phyloP scores from a whole-genome alignment of 2,329 filamentous ascomycete genomes.

The Trichoderma breve region DNA sequence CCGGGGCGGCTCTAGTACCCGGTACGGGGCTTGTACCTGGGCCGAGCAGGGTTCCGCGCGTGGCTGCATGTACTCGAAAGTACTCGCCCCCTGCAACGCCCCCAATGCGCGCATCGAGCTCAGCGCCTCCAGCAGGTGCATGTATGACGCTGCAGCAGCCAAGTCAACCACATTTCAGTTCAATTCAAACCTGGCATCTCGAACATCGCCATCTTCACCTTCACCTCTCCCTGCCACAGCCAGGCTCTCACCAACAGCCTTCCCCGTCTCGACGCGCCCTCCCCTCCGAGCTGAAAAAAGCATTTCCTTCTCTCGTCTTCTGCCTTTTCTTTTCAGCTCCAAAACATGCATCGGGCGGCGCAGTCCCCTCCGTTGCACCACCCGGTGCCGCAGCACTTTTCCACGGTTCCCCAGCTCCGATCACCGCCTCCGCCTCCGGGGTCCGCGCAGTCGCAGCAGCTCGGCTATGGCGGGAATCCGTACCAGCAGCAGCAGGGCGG shows the following conservation, averaged over 20 bases:
- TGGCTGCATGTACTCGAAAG: not conserved
- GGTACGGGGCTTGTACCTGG: not conserved
- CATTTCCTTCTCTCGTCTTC: conserved; percentile 21
- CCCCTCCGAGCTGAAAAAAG: conserved; percentile 19
- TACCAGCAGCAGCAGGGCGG: conserved; percentile 67
- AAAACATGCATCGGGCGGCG: conserved; percentile 75
- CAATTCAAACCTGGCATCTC: conserved; percentile 22
- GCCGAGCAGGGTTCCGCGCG: not conserved
- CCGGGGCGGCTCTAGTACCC: not conserved
- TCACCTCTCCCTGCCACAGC: not conserved
- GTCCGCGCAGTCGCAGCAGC: conserved; percentile 64
- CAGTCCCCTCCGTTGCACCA: conserved; percentile 94
- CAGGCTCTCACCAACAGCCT: not conserved
- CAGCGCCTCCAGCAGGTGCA: conserved; percentile 7
- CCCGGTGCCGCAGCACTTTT: conserved; percentile 96
- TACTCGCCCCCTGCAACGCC: not conserved
- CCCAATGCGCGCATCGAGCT: not conserved
- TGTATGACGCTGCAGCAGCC: conserved; percentile 27
- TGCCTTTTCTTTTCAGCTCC: not conserved
- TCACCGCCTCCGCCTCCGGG: conserved; percentile 82
- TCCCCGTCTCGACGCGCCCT: not conserved
- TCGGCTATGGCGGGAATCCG: conserved; percentile 66
- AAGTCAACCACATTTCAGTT: conserved; percentile 34
- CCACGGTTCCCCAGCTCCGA: conserved; percentile 92
- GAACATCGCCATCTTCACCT: not conserved